phyloP scores from a whole-genome alignment of 345 rosid species.

The thale cress (Arabidopsis thaliana) region DNA sequence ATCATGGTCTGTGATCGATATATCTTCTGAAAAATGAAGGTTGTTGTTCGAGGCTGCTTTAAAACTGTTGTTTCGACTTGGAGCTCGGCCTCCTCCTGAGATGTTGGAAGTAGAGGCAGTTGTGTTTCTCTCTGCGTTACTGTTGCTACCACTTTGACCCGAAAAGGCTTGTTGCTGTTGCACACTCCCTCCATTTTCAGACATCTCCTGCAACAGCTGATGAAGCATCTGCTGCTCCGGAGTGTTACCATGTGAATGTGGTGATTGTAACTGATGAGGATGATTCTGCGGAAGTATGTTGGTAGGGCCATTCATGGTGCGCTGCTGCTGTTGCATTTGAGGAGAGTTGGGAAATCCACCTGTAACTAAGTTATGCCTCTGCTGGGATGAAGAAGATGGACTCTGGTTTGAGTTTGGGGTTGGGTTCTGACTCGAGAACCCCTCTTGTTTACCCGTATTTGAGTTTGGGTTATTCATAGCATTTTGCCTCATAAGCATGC shows the following conservation, averaged over 20 bases:
- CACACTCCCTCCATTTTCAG: conserved; percentile 22
- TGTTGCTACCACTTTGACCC: conserved; percentile 37
- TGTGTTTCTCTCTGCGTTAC: conserved; percentile 42
- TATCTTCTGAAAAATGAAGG: conserved; percentile 37
- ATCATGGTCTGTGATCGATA: conserved; percentile 32
- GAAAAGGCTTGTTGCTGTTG: conserved; percentile 40
- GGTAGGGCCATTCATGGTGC: conserved; percentile 13
- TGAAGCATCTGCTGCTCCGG: conserved; percentile 42
- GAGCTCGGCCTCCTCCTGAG: conserved; percentile 41
- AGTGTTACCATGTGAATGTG: conserved; percentile 34
- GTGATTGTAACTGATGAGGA: conserved; percentile 37
- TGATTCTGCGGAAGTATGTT: conserved; percentile 39
- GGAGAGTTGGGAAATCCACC: conserved; percentile 36
- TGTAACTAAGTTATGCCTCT: conserved; percentile 36
- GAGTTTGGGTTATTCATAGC: conserved; percentile 39
- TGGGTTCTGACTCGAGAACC: conserved; percentile 27
- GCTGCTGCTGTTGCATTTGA: conserved; percentile 44
- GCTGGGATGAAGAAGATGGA: conserved; percentile 36
- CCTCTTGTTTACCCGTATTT: conserved; percentile 32
- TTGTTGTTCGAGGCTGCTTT: conserved; percentile 35
- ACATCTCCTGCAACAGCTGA: conserved; percentile 33
- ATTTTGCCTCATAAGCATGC: conserved; percentile 48
- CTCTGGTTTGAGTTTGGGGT: conserved; percentile 34
- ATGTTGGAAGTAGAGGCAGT: conserved; percentile 35
- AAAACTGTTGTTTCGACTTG: conserved; percentile 43